Percentiles rank a stretch among this genome's conserved stretches.
phyloP scores from a whole-genome alignment of 2,329 filamentous ascomycete species.

The Clonostachys sp. region DNA sequence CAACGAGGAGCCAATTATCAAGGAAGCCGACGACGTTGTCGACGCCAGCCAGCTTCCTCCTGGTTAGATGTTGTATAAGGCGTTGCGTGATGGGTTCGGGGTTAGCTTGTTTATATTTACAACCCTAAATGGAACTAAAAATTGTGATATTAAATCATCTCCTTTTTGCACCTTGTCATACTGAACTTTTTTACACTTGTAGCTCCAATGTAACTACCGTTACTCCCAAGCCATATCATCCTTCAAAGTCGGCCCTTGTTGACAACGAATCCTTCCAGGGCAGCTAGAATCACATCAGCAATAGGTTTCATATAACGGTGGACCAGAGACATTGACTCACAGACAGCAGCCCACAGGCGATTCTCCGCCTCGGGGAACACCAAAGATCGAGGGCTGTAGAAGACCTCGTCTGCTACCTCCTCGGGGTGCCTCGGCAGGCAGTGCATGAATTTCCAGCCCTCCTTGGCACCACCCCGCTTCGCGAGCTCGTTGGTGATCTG shows the following conservation, averaged over 20 bases:
- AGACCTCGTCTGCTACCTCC: slow-evolving; percentile 92
- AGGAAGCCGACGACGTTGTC: slow-evolving; percentile 91
- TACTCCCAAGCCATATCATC: slow-evolving; percentile 2
- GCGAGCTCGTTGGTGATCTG: slow-evolving; percentile 88
- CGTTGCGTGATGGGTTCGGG: too few relatives aligned
- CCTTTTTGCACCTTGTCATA: neutral
- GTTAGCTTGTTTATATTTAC: too few relatives aligned
- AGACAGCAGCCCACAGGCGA: slow-evolving; percentile 82
- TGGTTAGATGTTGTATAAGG: slow-evolving; percentile 47
- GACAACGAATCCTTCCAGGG: slow-evolving; percentile 85
- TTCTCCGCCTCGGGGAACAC: slow-evolving; percentile 97
- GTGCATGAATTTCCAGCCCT: slow-evolving; percentile 97
- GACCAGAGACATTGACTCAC: slow-evolving; percentile 35
- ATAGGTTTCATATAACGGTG: neutral
- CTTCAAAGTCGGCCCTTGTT: slow-evolving; percentile 75
- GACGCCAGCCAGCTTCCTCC: slow-evolving; percentile 92
- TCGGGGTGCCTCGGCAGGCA: slow-evolving; percentile 88
- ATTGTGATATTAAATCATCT: neutral
- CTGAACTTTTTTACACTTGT: slow-evolving; percentile 8
- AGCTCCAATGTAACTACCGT: slow-evolving; percentile 1
- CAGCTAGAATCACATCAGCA: slow-evolving; percentile 39
- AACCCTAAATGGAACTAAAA: too few relatives aligned
- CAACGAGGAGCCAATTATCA: slow-evolving; percentile 63
- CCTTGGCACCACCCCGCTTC: slow-evolving; percentile 77
- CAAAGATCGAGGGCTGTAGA: slow-evolving; percentile 79